Evolutionary conservation across 306 rosid genomes (phyloP), one percentile per base, ranked within the genome.

Genomic region (Boehmeria nivea): DNA sequence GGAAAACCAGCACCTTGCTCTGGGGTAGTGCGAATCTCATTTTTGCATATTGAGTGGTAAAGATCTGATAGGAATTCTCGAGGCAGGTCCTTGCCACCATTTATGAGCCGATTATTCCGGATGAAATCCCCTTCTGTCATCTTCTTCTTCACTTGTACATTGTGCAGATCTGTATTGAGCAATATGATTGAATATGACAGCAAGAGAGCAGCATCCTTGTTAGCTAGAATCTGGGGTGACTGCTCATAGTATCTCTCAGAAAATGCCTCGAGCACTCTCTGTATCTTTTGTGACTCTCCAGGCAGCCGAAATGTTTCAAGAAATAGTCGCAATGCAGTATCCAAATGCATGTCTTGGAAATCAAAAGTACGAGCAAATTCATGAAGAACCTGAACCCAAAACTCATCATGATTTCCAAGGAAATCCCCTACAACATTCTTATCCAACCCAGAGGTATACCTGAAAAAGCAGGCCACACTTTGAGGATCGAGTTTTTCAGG

Each of bases 401-500:
- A 91, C 51, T 87, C 96, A 56, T 91, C 96, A 67, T 87, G 99
- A 63, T 91, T 91, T 66, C 99, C 99, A 18, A 91, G 79, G 59
- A 84, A 91, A 81, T 91, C 99, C 24, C 96, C 99, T 57, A 91
- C 89, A 65, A 91, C 89, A 81, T 91, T 87, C 91, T 91, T 91
- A 78, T 91, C 99, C 82, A 91, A 64, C 67, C 99, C 99, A 75
- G 87, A 93, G 67, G 96, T 91, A 65, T 83, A 91, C 76, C 99
- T 80, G 81, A 87, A 91, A 83, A 91, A 91, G 81, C 95, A 87
- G 49, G 99, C 99, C 70, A 91, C 99, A 52, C 99, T 91, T 75
- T 87, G 88, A 47, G 99, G 99, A 70, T 91, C 99, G 72, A 91
- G 99, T 84, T 91, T 85, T 67, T 85, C 86, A 37, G 99, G 99